A percentile compares a stretch with the other conserved stretches of the same genome.
Evolutionary conservation across 2,329 filamentous ascomycete genomes (phyloP).

Genomic region (Cadophora gregata): DNA sequence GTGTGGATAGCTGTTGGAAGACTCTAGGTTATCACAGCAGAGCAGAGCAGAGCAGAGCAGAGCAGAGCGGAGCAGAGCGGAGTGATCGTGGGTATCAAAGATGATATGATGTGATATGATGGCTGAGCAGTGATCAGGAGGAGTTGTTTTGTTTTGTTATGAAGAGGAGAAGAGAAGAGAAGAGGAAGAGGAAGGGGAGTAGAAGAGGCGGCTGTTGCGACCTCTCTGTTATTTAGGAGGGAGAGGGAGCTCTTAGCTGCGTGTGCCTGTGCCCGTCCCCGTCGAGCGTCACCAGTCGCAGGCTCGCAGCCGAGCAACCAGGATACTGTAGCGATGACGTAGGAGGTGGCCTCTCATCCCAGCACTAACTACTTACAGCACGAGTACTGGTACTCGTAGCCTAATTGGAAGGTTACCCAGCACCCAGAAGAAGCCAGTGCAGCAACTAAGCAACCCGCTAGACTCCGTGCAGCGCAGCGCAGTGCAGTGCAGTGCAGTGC

Average conservation of each 20-base stretch:
- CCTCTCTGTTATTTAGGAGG: too few species aligned
- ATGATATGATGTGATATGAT: too few species aligned
- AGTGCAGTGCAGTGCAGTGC: too few species aligned
- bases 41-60: conserved; percentile 1
- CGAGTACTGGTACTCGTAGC: too few species aligned
- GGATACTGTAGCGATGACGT: conserved; percentile 20
- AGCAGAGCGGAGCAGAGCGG: conserved; percentile 4
- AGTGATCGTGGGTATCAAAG: conserved; percentile 1
- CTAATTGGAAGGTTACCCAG: too few species aligned
- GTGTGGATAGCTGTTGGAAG: conserved; percentile 1
- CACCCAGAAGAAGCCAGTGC: too few species aligned
- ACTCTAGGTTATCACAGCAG: conserved; percentile 1
- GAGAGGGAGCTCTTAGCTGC: too few species aligned
- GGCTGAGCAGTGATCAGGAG: not conserved
- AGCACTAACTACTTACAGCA: too few species aligned
- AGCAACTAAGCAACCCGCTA: too few species aligned
- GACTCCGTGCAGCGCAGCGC: not conserved
- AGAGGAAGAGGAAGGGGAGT: conserved; percentile 7
- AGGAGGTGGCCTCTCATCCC: not conserved
- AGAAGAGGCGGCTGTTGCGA: not conserved
- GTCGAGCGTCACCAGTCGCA: not conserved
- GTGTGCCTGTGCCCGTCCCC: too few species aligned
- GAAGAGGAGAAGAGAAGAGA: conserved; percentile 4
- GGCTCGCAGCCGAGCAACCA: conserved; percentile 9
- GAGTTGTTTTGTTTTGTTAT: conserved; percentile 17